Percentiles rank a stretch among this genome's conserved stretches.
phyloP scores from a whole-genome alignment of 1,139 yeast species.

The Candida tunisiensis region DNA sequence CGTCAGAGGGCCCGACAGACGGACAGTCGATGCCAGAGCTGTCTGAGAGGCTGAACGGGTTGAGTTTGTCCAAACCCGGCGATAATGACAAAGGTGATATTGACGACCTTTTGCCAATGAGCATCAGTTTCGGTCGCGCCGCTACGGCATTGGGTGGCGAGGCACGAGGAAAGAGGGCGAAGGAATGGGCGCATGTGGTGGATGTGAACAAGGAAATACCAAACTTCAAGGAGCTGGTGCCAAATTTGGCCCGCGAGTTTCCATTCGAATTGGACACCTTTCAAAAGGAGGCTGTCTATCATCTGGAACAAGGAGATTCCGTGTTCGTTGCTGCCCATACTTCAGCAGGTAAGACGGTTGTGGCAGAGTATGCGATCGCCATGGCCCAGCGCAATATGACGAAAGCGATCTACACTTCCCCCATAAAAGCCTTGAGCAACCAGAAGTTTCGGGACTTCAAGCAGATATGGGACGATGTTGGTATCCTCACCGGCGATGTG shows the following conservation, averaged over 20 bases:
- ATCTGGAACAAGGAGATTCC: slow-evolving; percentile 91
- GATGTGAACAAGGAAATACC: slow-evolving; percentile 71
- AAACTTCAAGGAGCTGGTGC: slow-evolving; percentile 75
- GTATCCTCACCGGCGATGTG: slow-evolving; percentile 96
- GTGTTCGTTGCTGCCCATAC: slow-evolving; percentile 98
- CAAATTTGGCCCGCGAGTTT: slow-evolving; percentile 84
- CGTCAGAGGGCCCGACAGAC: slow-evolving; percentile 2
- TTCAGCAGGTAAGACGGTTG: slow-evolving; percentile 98
- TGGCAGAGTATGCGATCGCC: slow-evolving; percentile 97
- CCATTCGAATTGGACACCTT: slow-evolving; percentile 90
- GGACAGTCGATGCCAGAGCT: slow-evolving; percentile 2
- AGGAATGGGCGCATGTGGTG: slow-evolving; percentile 90
- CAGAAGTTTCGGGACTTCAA: slow-evolving; percentile 89
- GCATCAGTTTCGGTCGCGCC: slow-evolving; percentile 30
- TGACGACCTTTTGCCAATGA: slow-evolving; percentile 64
- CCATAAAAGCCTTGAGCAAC: slow-evolving; percentile 90
- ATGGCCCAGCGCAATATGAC: slow-evolving; percentile 82
- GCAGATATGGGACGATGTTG: slow-evolving; percentile 91
- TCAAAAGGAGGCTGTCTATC: slow-evolving; percentile 94
- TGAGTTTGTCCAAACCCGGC: slow-evolving; percentile 1
- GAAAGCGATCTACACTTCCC: slow-evolving; percentile 92
- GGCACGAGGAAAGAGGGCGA: slow-evolving; percentile 22
- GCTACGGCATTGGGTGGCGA: slow-evolving; percentile 6
- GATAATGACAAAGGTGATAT: slow-evolving; percentile 26
- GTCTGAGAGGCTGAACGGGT: slow-evolving; percentile 5